A percentile compares a stretch with the other conserved stretches of the same genome.
Evolutionary conservation across 2,329 filamentous ascomycete genomes (phyloP).

Genomic region (Paecilomyces niveus): DNA sequence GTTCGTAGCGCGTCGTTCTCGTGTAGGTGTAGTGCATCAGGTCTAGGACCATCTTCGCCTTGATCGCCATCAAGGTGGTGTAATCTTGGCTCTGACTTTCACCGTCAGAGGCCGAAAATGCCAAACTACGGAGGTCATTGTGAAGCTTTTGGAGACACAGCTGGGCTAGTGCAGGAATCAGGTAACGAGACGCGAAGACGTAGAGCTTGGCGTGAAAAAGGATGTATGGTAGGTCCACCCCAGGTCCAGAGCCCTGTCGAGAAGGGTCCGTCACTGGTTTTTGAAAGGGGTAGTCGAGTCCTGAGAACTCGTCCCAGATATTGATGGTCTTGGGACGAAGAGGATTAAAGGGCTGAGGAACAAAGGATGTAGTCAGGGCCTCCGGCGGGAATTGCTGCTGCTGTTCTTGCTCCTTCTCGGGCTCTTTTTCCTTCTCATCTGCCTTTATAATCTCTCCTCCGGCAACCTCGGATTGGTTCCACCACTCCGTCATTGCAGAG

Average conservation of each 20-base stretch:
- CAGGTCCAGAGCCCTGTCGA: constrained; percentile 2
- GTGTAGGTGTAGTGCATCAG: constrained; percentile 33
- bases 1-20: constrained; percentile 33
- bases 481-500: constrained; percentile 4
- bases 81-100: constrained; percentile 14
- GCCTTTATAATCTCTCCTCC: background rate
- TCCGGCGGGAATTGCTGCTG: constrained; percentile 1
- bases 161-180: constrained; percentile 33
- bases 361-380: constrained; percentile 30
- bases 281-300: constrained; percentile 27
- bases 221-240: constrained; percentile 27
- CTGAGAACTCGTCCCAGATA: constrained; percentile 33
- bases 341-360: constrained; percentile 22
- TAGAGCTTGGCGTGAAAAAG: constrained; percentile 39
- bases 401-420: constrained; percentile 2
- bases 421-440: constrained; percentile 1
- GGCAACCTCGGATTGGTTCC: constrained; percentile 5
- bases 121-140: constrained; percentile 25
- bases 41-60: constrained; percentile 29
- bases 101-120: constrained; percentile 14
- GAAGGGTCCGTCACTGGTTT: constrained; percentile 7
- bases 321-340: constrained; percentile 23
- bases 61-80: constrained; percentile 17
- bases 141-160: constrained; percentile 35
- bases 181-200: constrained; percentile 35